These are phyloP conservation scores for Sporormia fimetaria DNA, from an alignment of 495 filamentous ascomycete genomes.

Conservation along the genomic window DNA sequence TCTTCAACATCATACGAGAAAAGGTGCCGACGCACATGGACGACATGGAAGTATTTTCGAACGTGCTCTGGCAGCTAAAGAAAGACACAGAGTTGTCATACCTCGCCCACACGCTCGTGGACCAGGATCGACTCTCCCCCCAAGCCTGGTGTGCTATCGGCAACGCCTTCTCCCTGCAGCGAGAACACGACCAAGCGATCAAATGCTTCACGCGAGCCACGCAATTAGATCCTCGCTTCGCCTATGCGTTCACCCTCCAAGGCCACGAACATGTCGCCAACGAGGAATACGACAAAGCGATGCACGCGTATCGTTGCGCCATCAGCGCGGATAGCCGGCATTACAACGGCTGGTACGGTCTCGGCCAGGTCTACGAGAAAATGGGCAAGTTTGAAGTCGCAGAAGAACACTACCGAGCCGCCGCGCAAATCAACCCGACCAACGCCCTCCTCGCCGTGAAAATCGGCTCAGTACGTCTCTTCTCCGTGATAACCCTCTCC, in stretches of 20 bases:
- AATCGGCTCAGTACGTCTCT: conserved; percentile 54
- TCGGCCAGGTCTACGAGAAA: conserved; percentile 87
- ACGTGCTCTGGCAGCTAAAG: conserved; percentile 91
- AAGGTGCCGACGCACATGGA: conserved; percentile 68
- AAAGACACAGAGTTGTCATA: conserved; percentile 84
- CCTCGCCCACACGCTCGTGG: conserved; percentile 78
- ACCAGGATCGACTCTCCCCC: conserved; percentile 73
- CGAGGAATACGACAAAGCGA: conserved; percentile 92
- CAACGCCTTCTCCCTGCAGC: conserved; percentile 89
- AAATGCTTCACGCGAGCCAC: conserved; percentile 93
- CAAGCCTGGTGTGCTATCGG: conserved; percentile 93
- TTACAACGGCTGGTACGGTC: conserved; percentile 95
- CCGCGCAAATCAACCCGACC: conserved; percentile 75
- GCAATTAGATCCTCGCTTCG: conserved; percentile 77
- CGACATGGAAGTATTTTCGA: conserved; percentile 97
- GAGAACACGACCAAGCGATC: conserved; percentile 88
- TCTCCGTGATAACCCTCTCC: background rate
- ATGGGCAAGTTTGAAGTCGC: conserved; percentile 86
- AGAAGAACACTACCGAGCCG: conserved; percentile 79
- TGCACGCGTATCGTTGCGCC: conserved; percentile 69
- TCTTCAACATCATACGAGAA: conserved; percentile 62
- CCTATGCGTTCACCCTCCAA: conserved; percentile 90
- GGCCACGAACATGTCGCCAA: conserved; percentile 95
- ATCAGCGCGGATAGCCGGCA: conserved; percentile 77
- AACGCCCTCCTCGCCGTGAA: conserved; percentile 84